These are phyloP conservation scores for Magnolia changhungtana DNA, from an alignment of 164 flowering plant species.

Conservation along the genomic window DNA sequence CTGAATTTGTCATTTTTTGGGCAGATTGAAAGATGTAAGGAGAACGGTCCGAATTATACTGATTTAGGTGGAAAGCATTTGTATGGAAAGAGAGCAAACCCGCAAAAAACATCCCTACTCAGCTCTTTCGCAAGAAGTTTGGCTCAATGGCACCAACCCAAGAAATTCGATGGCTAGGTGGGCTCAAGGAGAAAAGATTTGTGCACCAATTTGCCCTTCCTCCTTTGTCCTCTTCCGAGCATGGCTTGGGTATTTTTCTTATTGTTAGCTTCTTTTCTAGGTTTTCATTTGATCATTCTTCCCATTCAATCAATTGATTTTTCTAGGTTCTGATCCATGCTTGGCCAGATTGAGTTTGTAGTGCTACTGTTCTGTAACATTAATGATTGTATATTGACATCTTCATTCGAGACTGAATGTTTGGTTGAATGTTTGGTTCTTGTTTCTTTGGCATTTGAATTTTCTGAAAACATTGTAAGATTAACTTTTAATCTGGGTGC, in stretches of 20 bases:
- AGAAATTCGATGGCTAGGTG: constrained; percentile 52
- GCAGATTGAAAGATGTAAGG: constrained; percentile 73
- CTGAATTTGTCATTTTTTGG: constrained; percentile 1
- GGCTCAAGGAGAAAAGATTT: background rate
- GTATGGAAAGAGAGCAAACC: constrained; percentile 56
- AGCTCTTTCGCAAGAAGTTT: constrained; percentile 55
- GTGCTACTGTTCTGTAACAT: constrained; percentile 3
- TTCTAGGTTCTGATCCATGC: background rate
- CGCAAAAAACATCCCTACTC: constrained; percentile 44
- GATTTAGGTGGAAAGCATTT: constrained; percentile 79
- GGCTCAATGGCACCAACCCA: constrained; percentile 72
- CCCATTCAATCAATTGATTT: constrained; percentile 13
- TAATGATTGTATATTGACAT: background rate
- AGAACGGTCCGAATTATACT: constrained; percentile 47
- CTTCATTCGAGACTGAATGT: background rate
- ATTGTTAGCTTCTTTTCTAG: background rate
- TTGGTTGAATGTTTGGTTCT: no score
- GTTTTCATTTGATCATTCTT: background rate
- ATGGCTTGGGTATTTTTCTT: background rate
- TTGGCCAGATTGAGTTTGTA: constrained; percentile 1
- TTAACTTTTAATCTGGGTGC: no score
- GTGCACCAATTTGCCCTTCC: background rate
- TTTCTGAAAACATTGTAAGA: no score
- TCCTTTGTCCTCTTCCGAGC: background rate
- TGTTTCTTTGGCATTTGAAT: no score